Conservation (phyloP, 1,284 basidiomycete genomes). For the Naganishia cerealis region DNA sequence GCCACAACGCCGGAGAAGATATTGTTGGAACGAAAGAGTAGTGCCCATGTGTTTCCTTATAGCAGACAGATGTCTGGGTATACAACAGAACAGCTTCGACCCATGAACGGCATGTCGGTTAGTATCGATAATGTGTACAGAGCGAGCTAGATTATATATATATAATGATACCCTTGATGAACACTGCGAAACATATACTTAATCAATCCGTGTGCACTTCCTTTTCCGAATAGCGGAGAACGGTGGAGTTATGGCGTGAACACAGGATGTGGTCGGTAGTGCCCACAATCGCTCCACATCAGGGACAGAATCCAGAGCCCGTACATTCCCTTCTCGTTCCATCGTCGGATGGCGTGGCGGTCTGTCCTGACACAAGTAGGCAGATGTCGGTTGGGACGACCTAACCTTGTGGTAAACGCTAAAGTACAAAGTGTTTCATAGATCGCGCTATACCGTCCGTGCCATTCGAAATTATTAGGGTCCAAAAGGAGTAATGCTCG, state of each 20-base stretch:
- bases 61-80: conserved; percentile 30
- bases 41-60: conserved; percentile 27
- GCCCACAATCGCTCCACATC: too few species aligned
- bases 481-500: background rate
- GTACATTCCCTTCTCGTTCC: too few species aligned
- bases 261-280: background rate
- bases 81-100: conserved; percentile 17
- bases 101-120: conserved; percentile 5
- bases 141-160: background rate
- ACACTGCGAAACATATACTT: background rate
- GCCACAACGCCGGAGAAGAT: conserved; percentile 25
- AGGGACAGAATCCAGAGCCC: too few species aligned
- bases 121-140: background rate
- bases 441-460: background rate
- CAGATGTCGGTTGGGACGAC: background rate
- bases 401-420: background rate
- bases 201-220: background rate
- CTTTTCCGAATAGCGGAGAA: too few species aligned
- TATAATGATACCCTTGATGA: background rate
- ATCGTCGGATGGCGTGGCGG: too few species aligned
- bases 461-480: background rate
- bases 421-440: conserved; percentile 6
- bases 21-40: conserved; percentile 28
- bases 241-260: background rate
- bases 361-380: too few species aligned